Conservation (phyloP, 2,329 filamentous ascomycete genomes). For the Daldinia sp. region DNA sequence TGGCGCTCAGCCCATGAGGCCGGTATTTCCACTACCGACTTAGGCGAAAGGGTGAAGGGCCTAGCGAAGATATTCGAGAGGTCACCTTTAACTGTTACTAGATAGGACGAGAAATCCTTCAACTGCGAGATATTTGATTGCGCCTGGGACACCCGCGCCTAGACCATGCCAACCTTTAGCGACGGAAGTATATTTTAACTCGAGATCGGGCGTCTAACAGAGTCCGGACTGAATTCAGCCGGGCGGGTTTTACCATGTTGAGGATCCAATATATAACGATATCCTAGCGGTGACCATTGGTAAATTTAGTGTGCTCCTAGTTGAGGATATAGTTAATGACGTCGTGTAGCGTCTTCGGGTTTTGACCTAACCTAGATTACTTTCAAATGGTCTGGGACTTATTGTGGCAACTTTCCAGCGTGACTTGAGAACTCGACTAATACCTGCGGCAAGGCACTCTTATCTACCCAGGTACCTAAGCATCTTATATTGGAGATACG, state of each 20-base stretch:
- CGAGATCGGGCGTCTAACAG: background rate
- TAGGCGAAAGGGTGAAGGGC: slow-evolving; percentile 63
- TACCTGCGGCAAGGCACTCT: too few species aligned
- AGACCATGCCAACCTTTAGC: too few species aligned
- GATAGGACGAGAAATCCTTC: background rate
- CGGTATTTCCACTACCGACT: slow-evolving; percentile 64
- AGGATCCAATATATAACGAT: too few species aligned
- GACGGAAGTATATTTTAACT: too few species aligned
- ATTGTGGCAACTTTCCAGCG: background rate
- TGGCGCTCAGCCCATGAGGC: slow-evolving; percentile 66
- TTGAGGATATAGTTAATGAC: background rate
- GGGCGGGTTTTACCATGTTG: too few species aligned
- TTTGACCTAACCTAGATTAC: too few species aligned
- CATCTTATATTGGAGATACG: too few species aligned
- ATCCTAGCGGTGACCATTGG: background rate
- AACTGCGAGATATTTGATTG: slow-evolving; percentile 42
- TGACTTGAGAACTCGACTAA: too few species aligned
- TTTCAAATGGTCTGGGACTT: too few species aligned
- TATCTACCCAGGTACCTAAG: too few species aligned
- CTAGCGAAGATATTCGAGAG: slow-evolving; percentile 63
- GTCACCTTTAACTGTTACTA: slow-evolving; percentile 6
- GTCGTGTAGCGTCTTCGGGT: background rate
- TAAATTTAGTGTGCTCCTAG: background rate
- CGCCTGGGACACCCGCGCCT: slow-evolving; percentile 27
- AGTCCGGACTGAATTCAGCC: too few species aligned